Conservation (phyloP, 305 asterid species). For the Stenogyne calaminthoides region DNA sequence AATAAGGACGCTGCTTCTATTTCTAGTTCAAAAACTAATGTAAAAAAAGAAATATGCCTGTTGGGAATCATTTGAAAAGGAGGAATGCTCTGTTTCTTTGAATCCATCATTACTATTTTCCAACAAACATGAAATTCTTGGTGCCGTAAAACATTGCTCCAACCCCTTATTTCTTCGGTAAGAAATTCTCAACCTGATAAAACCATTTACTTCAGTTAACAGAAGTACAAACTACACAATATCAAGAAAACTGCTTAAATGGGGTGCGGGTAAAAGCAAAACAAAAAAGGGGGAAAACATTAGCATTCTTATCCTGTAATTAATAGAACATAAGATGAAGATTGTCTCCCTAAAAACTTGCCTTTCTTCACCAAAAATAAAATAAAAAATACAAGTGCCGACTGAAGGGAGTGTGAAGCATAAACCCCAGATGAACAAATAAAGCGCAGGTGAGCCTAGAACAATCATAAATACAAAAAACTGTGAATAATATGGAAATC, state of each 20-base stretch:
- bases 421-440: conserved; percentile 26
- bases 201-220: conserved; percentile 17
- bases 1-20: neutral
- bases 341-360: conserved; percentile 2
- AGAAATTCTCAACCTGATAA: conserved; percentile 50
- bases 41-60: conserved; percentile 40
- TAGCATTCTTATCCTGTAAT: neutral
- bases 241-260: neutral
- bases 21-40: conserved; percentile 1
- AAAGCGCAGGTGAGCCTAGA: neutral
- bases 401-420: neutral
- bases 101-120: conserved; percentile 46
- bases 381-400: neutral
- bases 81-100: conserved; percentile 40
- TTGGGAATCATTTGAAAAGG: conserved; percentile 44
- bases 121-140: conserved; percentile 50
- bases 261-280: neutral
- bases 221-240: neutral
- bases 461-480: neutral
- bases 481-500: conserved; percentile 1
- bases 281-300: neutral
- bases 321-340: neutral
- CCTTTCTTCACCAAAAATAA: neutral
- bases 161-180: conserved; percentile 33
- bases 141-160: conserved; percentile 35